Evolutionary conservation across 75 land plant species (phyloP).

Genomic region (Sequoia sempervirens): DNA sequence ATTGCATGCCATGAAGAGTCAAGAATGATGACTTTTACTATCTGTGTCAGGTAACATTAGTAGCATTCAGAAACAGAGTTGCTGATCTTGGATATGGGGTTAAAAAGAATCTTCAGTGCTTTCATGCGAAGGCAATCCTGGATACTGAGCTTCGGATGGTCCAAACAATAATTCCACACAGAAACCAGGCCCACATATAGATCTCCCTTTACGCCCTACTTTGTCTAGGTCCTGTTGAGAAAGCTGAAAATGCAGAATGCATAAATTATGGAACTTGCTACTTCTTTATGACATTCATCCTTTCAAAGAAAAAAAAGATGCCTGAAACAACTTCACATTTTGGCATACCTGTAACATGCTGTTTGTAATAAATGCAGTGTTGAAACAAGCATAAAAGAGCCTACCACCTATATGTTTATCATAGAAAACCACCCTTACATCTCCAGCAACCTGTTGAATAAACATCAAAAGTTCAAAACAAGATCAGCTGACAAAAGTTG

Average conservation of each 20-base stretch:
- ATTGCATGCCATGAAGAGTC: background rate
- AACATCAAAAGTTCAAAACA: background rate
- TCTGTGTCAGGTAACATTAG: slow-evolving; percentile 2
- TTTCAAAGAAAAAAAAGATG: background rate
- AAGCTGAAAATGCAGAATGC: slow-evolving; percentile 30
- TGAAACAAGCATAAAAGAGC: slow-evolving; percentile 74
- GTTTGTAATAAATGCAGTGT: slow-evolving; percentile 53
- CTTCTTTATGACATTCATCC: background rate
- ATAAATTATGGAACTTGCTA: background rate
- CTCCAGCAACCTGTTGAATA: slow-evolving; percentile 56
- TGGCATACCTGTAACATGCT: slow-evolving; percentile 60
- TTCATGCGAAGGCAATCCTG: slow-evolving; percentile 5
- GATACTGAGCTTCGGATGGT: slow-evolving; percentile 40
- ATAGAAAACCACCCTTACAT: slow-evolving; percentile 63
- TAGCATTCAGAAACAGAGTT: background rate
- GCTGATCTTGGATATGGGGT: slow-evolving; percentile 4
- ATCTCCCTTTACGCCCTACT: slow-evolving; percentile 48
- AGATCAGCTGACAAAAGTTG: background rate
- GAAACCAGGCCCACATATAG: slow-evolving; percentile 57
- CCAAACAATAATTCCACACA: slow-evolving; percentile 67
- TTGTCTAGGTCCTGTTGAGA: slow-evolving; percentile 51
- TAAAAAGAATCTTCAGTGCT: slow-evolving; percentile 12
- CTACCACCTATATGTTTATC: slow-evolving; percentile 60
- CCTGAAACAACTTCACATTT: background rate
- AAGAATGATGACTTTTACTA: background rate